These are phyloP conservation scores for Suaeda aralocaspica DNA, from an alignment of 148 eudicot species.

Conservation along the genomic window DNA sequence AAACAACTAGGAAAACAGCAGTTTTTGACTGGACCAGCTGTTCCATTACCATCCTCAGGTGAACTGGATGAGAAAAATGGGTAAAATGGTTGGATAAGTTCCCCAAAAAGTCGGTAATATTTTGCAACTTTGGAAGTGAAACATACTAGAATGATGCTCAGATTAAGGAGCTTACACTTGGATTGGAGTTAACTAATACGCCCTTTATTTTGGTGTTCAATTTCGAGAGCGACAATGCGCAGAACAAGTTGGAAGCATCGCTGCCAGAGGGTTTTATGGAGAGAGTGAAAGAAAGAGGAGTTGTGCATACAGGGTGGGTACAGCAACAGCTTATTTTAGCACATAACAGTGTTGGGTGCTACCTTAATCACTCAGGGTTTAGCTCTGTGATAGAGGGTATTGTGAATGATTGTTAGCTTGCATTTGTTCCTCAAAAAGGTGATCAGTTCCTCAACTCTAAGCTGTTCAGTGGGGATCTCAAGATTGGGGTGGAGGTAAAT, in stretches of 20 bases:
- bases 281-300: constrained; percentile 34
- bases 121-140: constrained; percentile 48
- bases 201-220: constrained; percentile 51
- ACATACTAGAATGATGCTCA: constrained; percentile 37
- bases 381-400: constrained; percentile 50
- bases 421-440: constrained; percentile 40
- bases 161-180: constrained; percentile 39
- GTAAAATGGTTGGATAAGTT: constrained; percentile 31
- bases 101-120: constrained; percentile 37
- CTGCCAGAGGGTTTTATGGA: constrained; percentile 41
- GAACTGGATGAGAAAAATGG: constrained; percentile 33
- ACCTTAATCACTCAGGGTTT: constrained; percentile 42
- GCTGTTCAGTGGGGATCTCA: constrained; percentile 34
- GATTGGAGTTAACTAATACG: constrained; percentile 38
- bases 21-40: constrained; percentile 31
- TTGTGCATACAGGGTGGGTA: constrained; percentile 48
- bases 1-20: constrained; percentile 33
- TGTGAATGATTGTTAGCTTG: constrained; percentile 46
- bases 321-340: constrained; percentile 47
- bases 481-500: constrained; percentile 50
- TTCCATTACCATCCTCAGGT: constrained; percentile 28
- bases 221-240: constrained; percentile 21
- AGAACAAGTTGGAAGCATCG: constrained; percentile 27
- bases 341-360: constrained; percentile 49
- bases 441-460: constrained; percentile 45